A percentile compares a stretch with the other conserved stretches of the same genome.
Conservation (phyloP, 352 stramenopile genomes). For the Globisporangium cylindrosporum region DNA sequence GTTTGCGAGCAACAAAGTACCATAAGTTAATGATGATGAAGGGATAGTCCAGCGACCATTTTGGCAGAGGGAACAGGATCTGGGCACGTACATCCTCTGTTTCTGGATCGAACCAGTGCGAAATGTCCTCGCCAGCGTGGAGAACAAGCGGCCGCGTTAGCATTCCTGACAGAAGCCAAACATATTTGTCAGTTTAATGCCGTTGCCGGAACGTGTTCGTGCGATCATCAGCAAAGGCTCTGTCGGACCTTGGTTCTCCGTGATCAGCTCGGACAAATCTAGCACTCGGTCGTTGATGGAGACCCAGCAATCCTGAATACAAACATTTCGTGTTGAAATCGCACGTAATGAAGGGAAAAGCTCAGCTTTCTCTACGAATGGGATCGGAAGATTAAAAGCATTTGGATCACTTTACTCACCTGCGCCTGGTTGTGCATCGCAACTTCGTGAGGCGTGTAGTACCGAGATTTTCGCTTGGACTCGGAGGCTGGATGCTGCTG, state of each 20-base stretch:
- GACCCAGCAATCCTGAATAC: constrained; percentile 70
- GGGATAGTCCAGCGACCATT: neutral
- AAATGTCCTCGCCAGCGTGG: constrained; percentile 87
- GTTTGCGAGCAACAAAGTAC: no score
- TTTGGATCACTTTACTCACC: constrained; percentile 19
- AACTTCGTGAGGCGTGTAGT: constrained; percentile 82
- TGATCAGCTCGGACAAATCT: constrained; percentile 79
- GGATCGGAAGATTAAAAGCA: neutral
- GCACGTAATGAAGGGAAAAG: neutral
- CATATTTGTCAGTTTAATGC: neutral
- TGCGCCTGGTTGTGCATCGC: constrained; percentile 79
- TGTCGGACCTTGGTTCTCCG: constrained; percentile 45
- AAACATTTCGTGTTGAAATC: neutral
- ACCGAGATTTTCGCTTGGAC: constrained; percentile 25
- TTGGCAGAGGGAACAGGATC: neutral
- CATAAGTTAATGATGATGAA: no score
- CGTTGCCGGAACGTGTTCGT: neutral
- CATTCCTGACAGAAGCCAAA: constrained; percentile 27
- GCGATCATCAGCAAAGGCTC: neutral
- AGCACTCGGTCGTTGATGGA: constrained; percentile 75
- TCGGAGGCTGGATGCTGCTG: neutral
- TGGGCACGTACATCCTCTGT: constrained; percentile 51
- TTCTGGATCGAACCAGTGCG: constrained; percentile 88
- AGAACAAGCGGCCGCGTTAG: constrained; percentile 81
- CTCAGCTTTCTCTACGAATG: neutral